These are phyloP conservation scores for Papiliotrema flavescens DNA, from an alignment of 1,284 basidiomycete species.

Conservation along the genomic window DNA sequence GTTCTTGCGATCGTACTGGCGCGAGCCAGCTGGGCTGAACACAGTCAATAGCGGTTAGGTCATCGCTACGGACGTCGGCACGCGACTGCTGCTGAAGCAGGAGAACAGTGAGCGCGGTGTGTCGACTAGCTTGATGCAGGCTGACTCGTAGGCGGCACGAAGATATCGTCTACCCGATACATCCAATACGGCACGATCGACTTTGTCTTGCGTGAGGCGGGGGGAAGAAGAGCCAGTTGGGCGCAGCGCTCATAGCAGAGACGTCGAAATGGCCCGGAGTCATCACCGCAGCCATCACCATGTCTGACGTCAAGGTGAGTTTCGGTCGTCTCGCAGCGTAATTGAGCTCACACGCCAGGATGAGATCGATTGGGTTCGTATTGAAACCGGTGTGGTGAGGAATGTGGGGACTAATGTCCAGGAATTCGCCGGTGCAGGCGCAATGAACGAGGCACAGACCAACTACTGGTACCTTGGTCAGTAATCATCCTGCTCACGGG, in stretches of 20 bases:
- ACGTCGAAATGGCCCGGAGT: slow-evolving; percentile 61
- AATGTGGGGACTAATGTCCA: background rate
- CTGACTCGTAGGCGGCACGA: slow-evolving; percentile 59
- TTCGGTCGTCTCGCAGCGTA: background rate
- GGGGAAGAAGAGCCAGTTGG: background rate
- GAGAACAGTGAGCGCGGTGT: slow-evolving; percentile 7
- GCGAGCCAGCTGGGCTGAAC: slow-evolving; percentile 50
- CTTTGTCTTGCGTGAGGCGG: slow-evolving; percentile 54
- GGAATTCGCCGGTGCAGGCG: slow-evolving; percentile 55
- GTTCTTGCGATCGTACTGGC: slow-evolving; percentile 1
- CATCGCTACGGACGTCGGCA: slow-evolving; percentile 3
- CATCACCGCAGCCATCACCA: slow-evolving; percentile 77
- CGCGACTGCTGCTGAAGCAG: slow-evolving; percentile 10
- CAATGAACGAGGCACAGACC: slow-evolving; percentile 60
- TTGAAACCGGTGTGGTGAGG: background rate
- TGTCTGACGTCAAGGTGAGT: slow-evolving; percentile 68
- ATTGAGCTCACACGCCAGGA: background rate
- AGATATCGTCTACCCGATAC: slow-evolving; percentile 72
- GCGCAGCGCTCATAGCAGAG: slow-evolving; percentile 23
- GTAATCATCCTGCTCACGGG: background rate
- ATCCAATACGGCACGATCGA: slow-evolving; percentile 75
- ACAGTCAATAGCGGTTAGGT: slow-evolving; percentile 13
- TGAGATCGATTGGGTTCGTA: background rate
- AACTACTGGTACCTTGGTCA: slow-evolving; percentile 65
- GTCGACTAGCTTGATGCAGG: background rate